Base-by-base conservation (phyloP, 78 protist species). In the Dictyostelium capitatum region DNA sequence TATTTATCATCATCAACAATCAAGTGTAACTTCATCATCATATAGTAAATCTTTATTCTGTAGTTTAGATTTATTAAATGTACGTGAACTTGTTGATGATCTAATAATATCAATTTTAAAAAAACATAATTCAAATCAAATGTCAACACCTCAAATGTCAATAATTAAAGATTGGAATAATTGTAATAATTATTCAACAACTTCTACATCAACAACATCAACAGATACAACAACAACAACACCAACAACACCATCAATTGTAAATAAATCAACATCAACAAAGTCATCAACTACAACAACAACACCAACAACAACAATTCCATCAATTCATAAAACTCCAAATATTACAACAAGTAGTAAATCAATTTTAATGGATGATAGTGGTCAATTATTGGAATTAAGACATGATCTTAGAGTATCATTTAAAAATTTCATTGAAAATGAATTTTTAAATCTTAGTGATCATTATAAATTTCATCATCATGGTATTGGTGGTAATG, bases 361-460 rank as follows among this genome's bases (percentile, higher is more conserved):
- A 69, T 85, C 92, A 51, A 74, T 85, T 15, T 28, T 85, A 4
- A 85, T 85, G 83, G 92, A 85, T 75, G 92, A 85, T 53, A 57
- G 83, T 59, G 92, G 92, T 11, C 92, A 85, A 75, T 64, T 85
- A 14, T 75, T 85, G 41, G 92, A 85, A 47, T 20, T 85, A 12
- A 53, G 92, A 72, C 65, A 20, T 30, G 92, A 85, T 59, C 69
- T 85, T 8, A 9, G 92, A 6, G 65, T 19, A 20, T 85, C 92
- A 28, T 85, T 85, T 59, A 79, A 56, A 23, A 41, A 77, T 14
- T 30, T 73, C 48, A 53, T 85, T 14, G 48, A 75, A 46, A 50
- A 48, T 14, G 79, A 82, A 32, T 82, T 82, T 65, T 32, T 73
- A 73, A 73, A 74, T 32, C 51, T 25, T 28, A 30, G 43, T 17